Conservation (phyloP, 1,139 yeast genomes). For the Sugiyamaella xylanicola region DNA sequence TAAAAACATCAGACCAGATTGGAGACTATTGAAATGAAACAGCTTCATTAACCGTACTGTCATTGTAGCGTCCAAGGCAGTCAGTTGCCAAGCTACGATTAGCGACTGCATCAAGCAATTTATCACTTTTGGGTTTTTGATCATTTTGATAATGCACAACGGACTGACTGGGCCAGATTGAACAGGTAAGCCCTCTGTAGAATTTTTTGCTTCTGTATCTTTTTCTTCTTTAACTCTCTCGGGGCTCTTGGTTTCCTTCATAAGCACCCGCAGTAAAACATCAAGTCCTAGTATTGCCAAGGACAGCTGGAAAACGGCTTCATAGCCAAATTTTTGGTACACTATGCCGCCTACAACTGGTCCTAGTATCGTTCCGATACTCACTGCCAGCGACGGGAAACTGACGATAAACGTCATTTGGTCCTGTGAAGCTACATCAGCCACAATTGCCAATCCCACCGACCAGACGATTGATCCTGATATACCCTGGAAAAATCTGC, state of each 20-base stretch:
- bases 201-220: not conserved
- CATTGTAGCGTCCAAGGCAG: constrained; percentile 42
- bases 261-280: constrained; percentile 38
- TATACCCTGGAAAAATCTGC: constrained; percentile 42
- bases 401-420: constrained; percentile 38
- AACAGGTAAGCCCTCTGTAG: not conserved
- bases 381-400: constrained; percentile 41
- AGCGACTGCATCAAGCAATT: constrained; percentile 37
- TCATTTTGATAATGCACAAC: constrained; percentile 19
- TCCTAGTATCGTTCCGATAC: constrained; percentile 41
- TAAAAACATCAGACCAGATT: constrained; percentile 41
- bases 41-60: constrained; percentile 39
- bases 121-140: constrained; percentile 32
- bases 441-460: constrained; percentile 44
- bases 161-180: not conserved
- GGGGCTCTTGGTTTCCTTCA: constrained; percentile 33
- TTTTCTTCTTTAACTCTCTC: constrained; percentile 11
- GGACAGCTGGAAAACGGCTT: constrained; percentile 41
- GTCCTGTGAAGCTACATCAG: constrained; percentile 38
- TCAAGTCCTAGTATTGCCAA: constrained; percentile 41
- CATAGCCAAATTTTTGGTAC: constrained; percentile 41
- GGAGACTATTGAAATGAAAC: constrained; percentile 39
- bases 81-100: constrained; percentile 39
- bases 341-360: constrained; percentile 45
- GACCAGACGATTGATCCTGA: constrained; percentile 45